Evolutionary conservation across 2,329 filamentous ascomycete species (phyloP).

Genomic region (Penicillium thymicola): DNA sequence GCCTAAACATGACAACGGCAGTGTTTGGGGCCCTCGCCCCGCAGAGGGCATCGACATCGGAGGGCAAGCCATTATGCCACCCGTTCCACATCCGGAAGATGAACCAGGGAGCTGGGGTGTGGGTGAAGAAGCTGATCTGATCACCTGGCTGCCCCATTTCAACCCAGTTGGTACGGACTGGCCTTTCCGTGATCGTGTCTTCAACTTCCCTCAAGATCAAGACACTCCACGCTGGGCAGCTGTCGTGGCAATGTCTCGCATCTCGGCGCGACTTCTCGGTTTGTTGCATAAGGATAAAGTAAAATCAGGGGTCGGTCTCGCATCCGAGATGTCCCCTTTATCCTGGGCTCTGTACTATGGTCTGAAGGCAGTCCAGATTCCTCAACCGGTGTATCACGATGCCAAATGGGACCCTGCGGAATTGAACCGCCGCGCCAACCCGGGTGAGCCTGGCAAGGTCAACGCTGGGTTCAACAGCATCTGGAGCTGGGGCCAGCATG

Average conservation of each 20-base stretch:
- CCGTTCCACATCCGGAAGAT: background rate
- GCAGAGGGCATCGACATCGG: slow-evolving; percentile 2
- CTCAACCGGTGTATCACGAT: slow-evolving; percentile 10
- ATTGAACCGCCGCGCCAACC: slow-evolving; percentile 6
- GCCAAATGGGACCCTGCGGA: slow-evolving; percentile 8
- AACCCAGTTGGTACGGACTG: slow-evolving; percentile 9
- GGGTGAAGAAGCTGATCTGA: slow-evolving; percentile 16
- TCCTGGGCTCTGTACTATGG: slow-evolving; percentile 15
- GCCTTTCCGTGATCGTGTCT: slow-evolving; percentile 12
- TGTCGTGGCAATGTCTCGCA: slow-evolving; percentile 12
- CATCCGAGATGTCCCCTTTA: slow-evolving; percentile 13
- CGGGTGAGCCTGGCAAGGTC: slow-evolving; percentile 6
- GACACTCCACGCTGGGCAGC: slow-evolving; percentile 8
- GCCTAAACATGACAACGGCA: background rate
- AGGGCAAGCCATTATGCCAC: background rate
- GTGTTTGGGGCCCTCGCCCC: slow-evolving; percentile 7
- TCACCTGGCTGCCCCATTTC: slow-evolving; percentile 15
- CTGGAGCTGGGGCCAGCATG: slow-evolving; percentile 7
- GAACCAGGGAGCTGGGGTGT: slow-evolving; percentile 9
- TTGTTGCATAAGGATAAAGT: slow-evolving; percentile 6
- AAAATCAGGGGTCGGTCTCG: slow-evolving; percentile 2
- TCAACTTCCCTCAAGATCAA: slow-evolving; percentile 8
- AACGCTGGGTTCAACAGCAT: slow-evolving; percentile 10
- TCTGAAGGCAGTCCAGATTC: slow-evolving; percentile 15
- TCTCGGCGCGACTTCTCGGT: slow-evolving; percentile 4